These are phyloP conservation scores for Nothopassalora personata DNA, from an alignment of 2,329 filamentous ascomycete species.

Conservation along the genomic window DNA sequence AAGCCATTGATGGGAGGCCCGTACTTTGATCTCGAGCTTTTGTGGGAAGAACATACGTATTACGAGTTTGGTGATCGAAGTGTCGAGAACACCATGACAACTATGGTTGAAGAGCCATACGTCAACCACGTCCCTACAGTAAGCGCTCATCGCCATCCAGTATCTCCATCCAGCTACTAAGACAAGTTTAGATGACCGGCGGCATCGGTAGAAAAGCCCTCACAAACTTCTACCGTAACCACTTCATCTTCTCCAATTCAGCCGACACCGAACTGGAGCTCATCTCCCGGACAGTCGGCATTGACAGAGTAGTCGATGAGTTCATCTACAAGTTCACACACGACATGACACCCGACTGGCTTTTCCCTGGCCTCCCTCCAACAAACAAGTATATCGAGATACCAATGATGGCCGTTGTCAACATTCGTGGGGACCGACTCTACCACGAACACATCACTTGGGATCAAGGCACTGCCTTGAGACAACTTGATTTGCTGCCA, in stretches of 20 bases:
- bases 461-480: slow-evolving; percentile 60
- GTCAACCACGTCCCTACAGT: slow-evolving; percentile 69
- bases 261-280: slow-evolving; percentile 62
- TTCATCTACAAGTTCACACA: slow-evolving; percentile 64
- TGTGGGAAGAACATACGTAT: slow-evolving; percentile 73
- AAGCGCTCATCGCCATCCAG: neutral
- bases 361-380: slow-evolving; percentile 61
- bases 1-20: slow-evolving; percentile 60
- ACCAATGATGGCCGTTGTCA: slow-evolving; percentile 61
- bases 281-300: slow-evolving; percentile 64
- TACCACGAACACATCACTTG: slow-evolving; percentile 68
- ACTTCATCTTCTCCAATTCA: slow-evolving; percentile 72
- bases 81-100: slow-evolving; percentile 70
- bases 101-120: slow-evolving; percentile 74
- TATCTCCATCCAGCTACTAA: neutral
- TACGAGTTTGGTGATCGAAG: slow-evolving; percentile 65
- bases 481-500: slow-evolving; percentile 58
- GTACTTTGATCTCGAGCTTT: slow-evolving; percentile 66
- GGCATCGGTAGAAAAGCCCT: slow-evolving; percentile 61
- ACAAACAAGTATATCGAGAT: slow-evolving; percentile 52
- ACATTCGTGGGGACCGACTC: slow-evolving; percentile 61
- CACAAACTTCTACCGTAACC: slow-evolving; percentile 63
- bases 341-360: slow-evolving; percentile 59
- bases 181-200: slow-evolving; percentile 45
- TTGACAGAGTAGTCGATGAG: slow-evolving; percentile 67